Base-by-base conservation (phyloP, 2,329 filamentous ascomycete species). In the Emericellopsis atlantica region DNA sequence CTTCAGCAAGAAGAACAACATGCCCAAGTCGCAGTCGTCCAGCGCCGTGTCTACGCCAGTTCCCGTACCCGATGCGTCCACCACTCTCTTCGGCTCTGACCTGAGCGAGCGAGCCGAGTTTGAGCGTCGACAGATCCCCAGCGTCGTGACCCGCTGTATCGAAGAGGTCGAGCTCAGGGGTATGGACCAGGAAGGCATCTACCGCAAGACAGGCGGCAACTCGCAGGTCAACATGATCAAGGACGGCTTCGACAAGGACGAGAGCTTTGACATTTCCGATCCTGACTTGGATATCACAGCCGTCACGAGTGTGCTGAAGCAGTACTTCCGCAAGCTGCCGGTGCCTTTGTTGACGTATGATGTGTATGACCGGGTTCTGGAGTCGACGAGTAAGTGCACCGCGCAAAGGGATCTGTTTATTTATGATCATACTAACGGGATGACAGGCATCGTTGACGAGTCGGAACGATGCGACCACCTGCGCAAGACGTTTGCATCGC, bases 171-270 rank as follows among this genome's bases (percentile, higher is more conserved):
- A 98, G 60, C 67, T 92, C 18, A 81, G 92, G 56, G 92, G 90
- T 62, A 95, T 98, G 86, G 89, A 96, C 53, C 77, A 93, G 50
- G 92, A 96, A 64, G 92, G 92, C 46, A 94, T 98, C 51, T 98
- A 98, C 65, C 81, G 92, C 54, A 98, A 98, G 70, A 95, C 89
- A 39, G 92, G 92, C 43, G 92, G 89, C 49, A 88, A 84, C 52
- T 87, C 85, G 8, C 87, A 93, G 58, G 84, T 95, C 56, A 93
- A 94, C 59, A 72, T 76, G 53, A 85, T 98, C 51, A 86, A 90
- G 54, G 84, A 89, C 49, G 88, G 89, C 11, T 96, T 98, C 57
- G 89, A 95, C 59, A 82, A 80, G 58, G 81, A 76, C 44, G 76
- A 84, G 48, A 85, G 90, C 54, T 92, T 79, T 56, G 90, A 96